Percentiles rank a stretch among this genome's conserved stretches.
Evolutionary conservation across 2,329 filamentous ascomycete species (phyloP).

Genomic region (Calonectria pauciramosa): DNA sequence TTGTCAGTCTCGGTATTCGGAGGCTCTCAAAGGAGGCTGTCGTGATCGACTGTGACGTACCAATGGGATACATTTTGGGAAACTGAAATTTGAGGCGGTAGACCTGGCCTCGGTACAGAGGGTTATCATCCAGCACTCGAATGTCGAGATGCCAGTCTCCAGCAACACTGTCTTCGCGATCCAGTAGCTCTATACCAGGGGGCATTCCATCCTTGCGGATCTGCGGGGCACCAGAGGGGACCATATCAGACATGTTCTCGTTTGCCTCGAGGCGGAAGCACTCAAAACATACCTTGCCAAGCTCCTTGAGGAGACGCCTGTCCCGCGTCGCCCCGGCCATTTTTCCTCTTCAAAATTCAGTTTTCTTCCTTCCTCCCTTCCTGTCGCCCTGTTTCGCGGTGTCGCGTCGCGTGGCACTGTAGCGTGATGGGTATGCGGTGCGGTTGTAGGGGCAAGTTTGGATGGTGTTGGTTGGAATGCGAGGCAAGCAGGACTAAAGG

Average conservation of each 20-base stretch:
- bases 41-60: conserved; percentile 60
- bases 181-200: conserved; percentile 82
- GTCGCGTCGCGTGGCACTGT: neutral
- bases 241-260: conserved; percentile 34
- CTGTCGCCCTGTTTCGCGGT: neutral
- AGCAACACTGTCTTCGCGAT: conserved; percentile 81
- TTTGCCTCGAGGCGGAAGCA: neutral
- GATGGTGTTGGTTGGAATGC: conserved; percentile 12
- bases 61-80: conserved; percentile 88
- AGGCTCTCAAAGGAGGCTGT: neutral
- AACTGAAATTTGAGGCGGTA: conserved; percentile 93
- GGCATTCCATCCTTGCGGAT: conserved; percentile 69
- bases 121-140: conserved; percentile 88
- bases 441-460: conserved; percentile 16
- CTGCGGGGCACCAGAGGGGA: conserved; percentile 50
- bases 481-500: neutral
- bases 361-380: neutral
- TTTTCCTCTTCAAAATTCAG: conserved; percentile 19
- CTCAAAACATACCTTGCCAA: conserved; percentile 62
- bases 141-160: conserved; percentile 93
- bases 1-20: conserved; percentile 19
- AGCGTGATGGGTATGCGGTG: conserved; percentile 5
- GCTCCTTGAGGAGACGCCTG: conserved; percentile 72
- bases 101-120: conserved; percentile 83
- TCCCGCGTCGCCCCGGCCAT: conserved; percentile 64